Conservation (phyloP, 1,284 basidiomycete species). For the Cryptococcus sp. region DNA sequence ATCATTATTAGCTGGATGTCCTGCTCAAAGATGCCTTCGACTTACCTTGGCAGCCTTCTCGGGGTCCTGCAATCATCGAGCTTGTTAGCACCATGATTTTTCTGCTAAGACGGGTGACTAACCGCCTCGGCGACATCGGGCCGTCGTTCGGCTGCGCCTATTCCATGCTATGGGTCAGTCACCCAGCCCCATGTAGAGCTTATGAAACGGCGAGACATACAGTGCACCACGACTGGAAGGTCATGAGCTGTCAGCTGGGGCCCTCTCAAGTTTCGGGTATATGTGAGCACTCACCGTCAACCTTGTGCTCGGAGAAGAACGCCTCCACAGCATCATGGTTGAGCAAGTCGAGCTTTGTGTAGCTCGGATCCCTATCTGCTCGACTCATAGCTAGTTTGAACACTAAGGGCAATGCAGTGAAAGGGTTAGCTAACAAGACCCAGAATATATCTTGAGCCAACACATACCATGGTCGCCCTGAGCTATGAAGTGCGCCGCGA, state of each 20-base stretch:
- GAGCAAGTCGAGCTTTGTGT: conserved; percentile 55
- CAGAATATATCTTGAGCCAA: background rate
- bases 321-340: conserved; percentile 49
- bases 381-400: conserved; percentile 53
- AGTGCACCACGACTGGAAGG: conserved; percentile 53
- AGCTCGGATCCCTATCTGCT: conserved; percentile 33
- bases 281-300: conserved; percentile 39
- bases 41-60: conserved; percentile 48
- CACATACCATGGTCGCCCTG: conserved; percentile 37
- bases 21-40: background rate
- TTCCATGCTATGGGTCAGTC: background rate
- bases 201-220: conserved; percentile 16
- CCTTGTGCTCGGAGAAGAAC: conserved; percentile 47
- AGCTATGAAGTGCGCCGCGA: conserved; percentile 36
- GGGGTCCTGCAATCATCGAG: conserved; percentile 43
- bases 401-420: conserved; percentile 27
- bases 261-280: too few species aligned
- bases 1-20: background rate
- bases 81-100: background rate
- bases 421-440: too few species aligned
- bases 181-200: background rate
- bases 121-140: conserved; percentile 52
- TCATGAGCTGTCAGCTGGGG: background rate
- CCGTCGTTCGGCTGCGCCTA: conserved; percentile 56
- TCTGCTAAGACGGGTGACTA: conserved; percentile 7